Evolutionary conservation across 768 basidiomycete genomes (phyloP).

Genomic region (Hysterangium stoloniferum): DNA sequence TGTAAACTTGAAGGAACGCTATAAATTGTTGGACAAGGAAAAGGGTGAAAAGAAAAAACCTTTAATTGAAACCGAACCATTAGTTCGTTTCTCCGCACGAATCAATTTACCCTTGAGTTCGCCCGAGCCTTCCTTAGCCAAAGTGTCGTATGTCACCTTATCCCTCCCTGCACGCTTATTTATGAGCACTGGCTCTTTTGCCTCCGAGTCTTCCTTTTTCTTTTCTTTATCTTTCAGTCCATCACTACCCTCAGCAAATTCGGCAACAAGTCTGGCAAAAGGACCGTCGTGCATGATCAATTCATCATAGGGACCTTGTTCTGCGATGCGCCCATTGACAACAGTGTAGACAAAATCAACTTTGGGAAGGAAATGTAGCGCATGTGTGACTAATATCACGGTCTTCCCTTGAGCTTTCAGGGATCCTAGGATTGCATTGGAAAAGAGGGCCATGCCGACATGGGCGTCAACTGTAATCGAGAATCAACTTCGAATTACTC

Average conservation of each 20-base stretch:
- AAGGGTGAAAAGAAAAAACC: conserved; percentile 29
- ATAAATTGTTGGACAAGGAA: neutral
- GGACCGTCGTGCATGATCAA: conserved; percentile 42
- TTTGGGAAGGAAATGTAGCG: conserved; percentile 44
- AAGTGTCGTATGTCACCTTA: conserved; percentile 17
- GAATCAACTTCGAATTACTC: conserved; percentile 5
- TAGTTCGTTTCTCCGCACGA: conserved; percentile 55
- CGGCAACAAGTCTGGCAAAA: conserved; percentile 49
- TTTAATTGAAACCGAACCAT: conserved; percentile 48
- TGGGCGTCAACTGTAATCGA: conserved; percentile 55
- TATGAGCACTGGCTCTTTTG: too few relatives aligned
- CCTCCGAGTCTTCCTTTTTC: too few relatives aligned
- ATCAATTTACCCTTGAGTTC: conserved; percentile 62
- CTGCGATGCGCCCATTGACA: conserved; percentile 35
- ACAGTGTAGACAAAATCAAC: conserved; percentile 46
- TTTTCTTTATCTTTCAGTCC: conserved; percentile 8
- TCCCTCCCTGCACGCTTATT: conserved; percentile 27
- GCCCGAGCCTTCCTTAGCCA: conserved; percentile 42
- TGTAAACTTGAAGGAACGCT: conserved; percentile 42
- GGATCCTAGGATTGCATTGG: conserved; percentile 47
- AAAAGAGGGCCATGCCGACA: conserved; percentile 62
- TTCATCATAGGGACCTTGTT: conserved; percentile 45
- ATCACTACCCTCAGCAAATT: conserved; percentile 44
- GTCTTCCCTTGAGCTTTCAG: conserved; percentile 41
- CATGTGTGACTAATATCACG: conserved; percentile 48